Conservation (phyloP, 2,329 filamentous ascomycete genomes). For the Elsinoe ampelina region DNA sequence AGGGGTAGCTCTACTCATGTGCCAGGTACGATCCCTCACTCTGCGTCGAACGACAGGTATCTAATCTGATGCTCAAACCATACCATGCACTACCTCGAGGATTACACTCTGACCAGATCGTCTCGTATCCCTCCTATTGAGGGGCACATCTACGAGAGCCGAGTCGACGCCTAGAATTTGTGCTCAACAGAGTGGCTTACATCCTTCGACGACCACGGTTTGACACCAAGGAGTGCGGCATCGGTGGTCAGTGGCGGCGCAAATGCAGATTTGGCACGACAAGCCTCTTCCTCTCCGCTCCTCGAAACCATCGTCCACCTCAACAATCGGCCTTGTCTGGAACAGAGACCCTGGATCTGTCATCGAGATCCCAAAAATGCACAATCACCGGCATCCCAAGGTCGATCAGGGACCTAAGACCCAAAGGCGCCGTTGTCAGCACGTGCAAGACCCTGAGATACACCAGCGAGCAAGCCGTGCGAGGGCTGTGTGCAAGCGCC, state of each 20-base stretch:
- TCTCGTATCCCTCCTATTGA: neutral
- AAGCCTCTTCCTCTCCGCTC: neutral
- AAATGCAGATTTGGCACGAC: neutral
- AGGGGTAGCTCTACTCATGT: neutral
- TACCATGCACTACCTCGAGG: neutral
- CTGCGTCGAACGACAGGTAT: neutral
- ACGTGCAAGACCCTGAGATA: neutral
- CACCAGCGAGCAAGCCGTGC: neutral
- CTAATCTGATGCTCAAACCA: neutral
- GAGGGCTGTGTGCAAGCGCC: neutral
- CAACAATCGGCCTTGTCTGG: neutral
- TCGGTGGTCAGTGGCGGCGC: neutral
- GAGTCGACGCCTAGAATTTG: neutral
- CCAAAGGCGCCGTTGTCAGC: neutral
- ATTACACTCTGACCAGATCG: neutral
- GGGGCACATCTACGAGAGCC: neutral
- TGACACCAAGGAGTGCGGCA: neutral
- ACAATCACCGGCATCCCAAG: neutral
- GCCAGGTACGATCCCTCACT: neutral
- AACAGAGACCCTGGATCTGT: constrained; percentile 3
- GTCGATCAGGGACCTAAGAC: neutral
- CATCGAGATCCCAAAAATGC: neutral
- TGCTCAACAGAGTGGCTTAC: neutral
- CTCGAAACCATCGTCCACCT: neutral
- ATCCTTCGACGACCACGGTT: neutral